Base-by-base conservation (phyloP, 2,329 filamentous ascomycete genomes). In the Myriosclerotinia duriaeana region DNA sequence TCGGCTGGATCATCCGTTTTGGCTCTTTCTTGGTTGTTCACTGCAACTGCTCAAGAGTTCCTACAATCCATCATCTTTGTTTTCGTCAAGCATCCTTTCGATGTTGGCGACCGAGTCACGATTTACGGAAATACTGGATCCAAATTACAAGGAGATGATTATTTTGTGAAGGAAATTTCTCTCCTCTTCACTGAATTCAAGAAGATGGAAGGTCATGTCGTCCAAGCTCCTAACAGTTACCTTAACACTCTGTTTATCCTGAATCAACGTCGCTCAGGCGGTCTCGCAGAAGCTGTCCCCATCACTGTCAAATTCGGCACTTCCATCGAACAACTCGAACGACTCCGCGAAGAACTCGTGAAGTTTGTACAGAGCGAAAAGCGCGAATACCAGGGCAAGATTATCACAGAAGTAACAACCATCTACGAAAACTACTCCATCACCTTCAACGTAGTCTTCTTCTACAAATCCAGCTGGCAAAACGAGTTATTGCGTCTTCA, bases 381-480 rank as follows among this genome's bases (percentile, higher is more conserved):
- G 80, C 90, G 94, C 66, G 94, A 97, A 75, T 96, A 92, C 76
- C 90, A 94, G 72, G 83, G 84, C 69, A 94, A 93, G 71, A 93
- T 97, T 66, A 85, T 97, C 48, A 96, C 92, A 0, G 93, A 97
- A 78, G 82, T 98, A 72, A 87, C 86, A 34, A 87, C 87, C 11
- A 88, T 98, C 62, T 87, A 89, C 34, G 89, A 97, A 73, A 91
- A 93, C 46, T 92, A 94, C 76, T 91, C 89, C 7, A 89, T 96
- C 74, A 93, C 88, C 5, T 84, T 97, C 74, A 97, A 97, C 78
- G 87, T 98, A 66, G 89, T 97, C 74, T 97, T 97, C 82, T 97
- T 97, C 82, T 96, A 97, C 84, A 97, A 97, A 78, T 92, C 90
- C 67, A 97, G 94, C 77, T 97, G 91, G 86, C 94, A 98, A 77